phyloP scores from a whole-genome alignment of 257 asterid genomes.

The Striga asiatica region DNA sequence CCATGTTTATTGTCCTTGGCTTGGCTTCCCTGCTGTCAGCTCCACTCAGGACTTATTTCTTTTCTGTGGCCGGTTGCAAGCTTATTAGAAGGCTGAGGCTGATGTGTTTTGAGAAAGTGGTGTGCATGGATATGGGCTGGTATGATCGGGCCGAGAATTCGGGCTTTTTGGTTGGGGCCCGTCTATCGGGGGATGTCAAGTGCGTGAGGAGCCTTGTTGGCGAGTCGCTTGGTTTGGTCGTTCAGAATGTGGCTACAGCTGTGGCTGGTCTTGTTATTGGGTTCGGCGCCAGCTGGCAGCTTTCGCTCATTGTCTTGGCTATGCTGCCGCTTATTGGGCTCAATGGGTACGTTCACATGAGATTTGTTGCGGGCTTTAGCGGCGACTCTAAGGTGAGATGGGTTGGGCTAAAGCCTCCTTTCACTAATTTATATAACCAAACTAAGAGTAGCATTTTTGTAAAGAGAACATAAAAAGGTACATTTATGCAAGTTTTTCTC shows the following conservation, averaged over 20 bases:
- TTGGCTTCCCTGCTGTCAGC: conserved; percentile 27
- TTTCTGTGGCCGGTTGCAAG: conserved; percentile 50
- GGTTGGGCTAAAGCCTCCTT: no score
- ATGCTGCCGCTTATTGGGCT: conserved; percentile 57
- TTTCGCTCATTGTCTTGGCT: conserved; percentile 27
- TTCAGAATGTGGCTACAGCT: conserved; percentile 45
- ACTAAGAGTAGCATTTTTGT: no score
- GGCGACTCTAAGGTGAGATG: conserved; percentile 51
- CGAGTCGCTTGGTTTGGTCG: conserved; percentile 42
- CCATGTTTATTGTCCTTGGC: conserved; percentile 39
- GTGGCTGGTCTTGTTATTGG: conserved; percentile 38
- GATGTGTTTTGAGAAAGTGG: conserved; percentile 55
- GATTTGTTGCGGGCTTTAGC: conserved; percentile 32
- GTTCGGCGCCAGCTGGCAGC: conserved; percentile 45
- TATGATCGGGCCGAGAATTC: conserved; percentile 42
- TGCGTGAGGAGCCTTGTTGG: conserved; percentile 45
- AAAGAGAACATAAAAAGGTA: no score
- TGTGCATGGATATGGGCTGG: conserved; percentile 62
- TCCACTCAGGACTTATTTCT: conserved; percentile 42
- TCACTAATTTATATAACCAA: no score
- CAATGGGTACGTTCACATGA: conserved; percentile 53
- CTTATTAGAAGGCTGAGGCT: conserved; percentile 38
- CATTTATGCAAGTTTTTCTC: no score
- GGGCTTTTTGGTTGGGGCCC: conserved; percentile 21
- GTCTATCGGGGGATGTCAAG: conserved; percentile 41